Evolutionary conservation across 140 eudicot genomes (phyloP), one percentile per base, ranked within the genome.

Genomic region (Ambrosia hybrid): DNA sequence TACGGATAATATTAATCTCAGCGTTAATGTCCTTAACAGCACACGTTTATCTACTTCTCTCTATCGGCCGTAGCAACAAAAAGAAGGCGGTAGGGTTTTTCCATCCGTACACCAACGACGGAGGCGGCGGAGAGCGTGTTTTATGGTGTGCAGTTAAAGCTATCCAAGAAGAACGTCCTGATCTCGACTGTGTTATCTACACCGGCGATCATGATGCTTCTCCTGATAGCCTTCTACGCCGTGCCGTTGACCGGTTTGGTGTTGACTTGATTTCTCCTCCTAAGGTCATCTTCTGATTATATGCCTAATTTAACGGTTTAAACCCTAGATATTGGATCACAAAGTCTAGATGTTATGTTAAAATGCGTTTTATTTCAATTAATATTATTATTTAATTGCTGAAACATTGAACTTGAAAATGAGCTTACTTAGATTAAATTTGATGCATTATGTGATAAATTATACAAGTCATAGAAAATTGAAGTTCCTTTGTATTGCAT

Each of bases 61-160:
- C 76, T 36, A 67, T 46, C 13, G 78, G 78, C 46, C 88, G 89
- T 48, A 60, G 82, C 56, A 81, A 65, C 78, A 79, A 79, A 51
- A 79, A 73, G 49, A 75, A 63, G 16, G 87, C 99, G 11, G 90
- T 88, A 37, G 99, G 90, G 61, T 86, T 94, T 83, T 94, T 94
- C 66, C 97, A 94, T 61, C 99, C 99, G 1, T 94, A 81, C 89
- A 90, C 97, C 73, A 94, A 91, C 85, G 99, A 91, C 70, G 99
- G 99, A 75, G 97, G 99, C 65, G 99, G 99, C 3, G 99, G 97
- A 4, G 99, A 94, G 73, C 75, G 99, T 68, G 97, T 90, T n/a
- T 64, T 90, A 12, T 90, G 97, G 97, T 90, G 97, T 57, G 91
- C 97, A 55, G 95, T 90, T 57, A 90, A 87, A 81, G 91, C 91